Evolutionary conservation across 2,329 filamentous ascomycete species (phyloP).

Genomic region (Pestalotiopsis sp.): DNA sequence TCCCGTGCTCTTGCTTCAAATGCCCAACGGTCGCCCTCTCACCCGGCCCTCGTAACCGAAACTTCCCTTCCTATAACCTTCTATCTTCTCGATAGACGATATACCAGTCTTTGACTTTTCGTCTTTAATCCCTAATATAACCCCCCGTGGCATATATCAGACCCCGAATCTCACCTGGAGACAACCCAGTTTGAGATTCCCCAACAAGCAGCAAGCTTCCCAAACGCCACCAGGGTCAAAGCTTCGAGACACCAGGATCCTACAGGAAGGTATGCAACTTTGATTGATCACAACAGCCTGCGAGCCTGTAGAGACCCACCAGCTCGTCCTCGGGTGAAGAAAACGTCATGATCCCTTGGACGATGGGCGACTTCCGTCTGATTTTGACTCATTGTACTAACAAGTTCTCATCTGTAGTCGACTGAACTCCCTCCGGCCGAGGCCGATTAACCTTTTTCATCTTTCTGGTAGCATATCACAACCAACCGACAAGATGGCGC

Average conservation of each 20-base stretch:
- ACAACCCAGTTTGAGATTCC: not conserved
- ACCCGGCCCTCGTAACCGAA: not conserved
- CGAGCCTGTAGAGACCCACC: not conserved
- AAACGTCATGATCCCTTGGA: not conserved
- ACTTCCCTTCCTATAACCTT: not conserved
- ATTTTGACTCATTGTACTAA: not conserved
- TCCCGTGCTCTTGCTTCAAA: not conserved
- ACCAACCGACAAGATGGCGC: constrained; percentile 1
- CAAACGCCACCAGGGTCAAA: not conserved
- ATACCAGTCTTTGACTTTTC: not conserved
- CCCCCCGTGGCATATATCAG: not conserved
- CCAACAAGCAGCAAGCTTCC: not conserved
- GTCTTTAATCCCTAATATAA: not conserved
- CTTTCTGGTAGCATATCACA: not conserved
- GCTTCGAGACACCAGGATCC: constrained; percentile 1
- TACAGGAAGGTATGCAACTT: constrained; percentile 6
- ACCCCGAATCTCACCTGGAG: not conserved
- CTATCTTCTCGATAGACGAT: not conserved
- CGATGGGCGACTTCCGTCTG: not conserved
- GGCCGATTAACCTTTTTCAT: not conserved
- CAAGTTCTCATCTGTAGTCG: not conserved
- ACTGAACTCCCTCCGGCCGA: not conserved
- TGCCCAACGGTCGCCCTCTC: not conserved
- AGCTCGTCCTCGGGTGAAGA: not conserved
- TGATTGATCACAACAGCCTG: not conserved